phyloP scores from a whole-genome alignment of 306 rosid genomes.

The Cicer judaicum region DNA sequence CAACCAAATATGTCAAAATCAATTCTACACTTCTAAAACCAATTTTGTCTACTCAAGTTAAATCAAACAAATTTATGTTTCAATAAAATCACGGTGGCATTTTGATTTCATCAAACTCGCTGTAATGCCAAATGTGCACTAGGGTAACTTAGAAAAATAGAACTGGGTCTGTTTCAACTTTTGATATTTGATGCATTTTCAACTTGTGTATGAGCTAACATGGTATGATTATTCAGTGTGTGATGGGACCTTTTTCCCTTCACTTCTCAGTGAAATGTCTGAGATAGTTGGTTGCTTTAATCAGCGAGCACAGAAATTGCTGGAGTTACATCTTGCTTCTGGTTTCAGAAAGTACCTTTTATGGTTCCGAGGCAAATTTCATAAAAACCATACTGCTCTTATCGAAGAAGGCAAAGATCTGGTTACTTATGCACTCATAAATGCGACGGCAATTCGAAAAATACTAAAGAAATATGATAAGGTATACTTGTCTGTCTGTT shows the following conservation, averaged over 20 bases:
- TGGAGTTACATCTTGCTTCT: slow-evolving; percentile 81
- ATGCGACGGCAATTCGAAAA: slow-evolving; percentile 80
- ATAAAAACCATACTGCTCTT: slow-evolving; percentile 54
- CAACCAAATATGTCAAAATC: no score
- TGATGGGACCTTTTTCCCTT: slow-evolving; percentile 93
- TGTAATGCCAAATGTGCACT: no score
- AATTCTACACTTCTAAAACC: no score
- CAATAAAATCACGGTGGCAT: no score
- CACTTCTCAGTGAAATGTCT: slow-evolving; percentile 88
- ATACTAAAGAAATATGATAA: slow-evolving; percentile 93
- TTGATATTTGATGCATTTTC: slow-evolving; percentile 7
- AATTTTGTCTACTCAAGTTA: no score
- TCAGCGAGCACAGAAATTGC: slow-evolving; percentile 82
- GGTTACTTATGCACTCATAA: slow-evolving; percentile 86
- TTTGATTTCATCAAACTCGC: no score
- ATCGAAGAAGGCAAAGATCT: slow-evolving; percentile 84
- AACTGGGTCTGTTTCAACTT: not conserved
- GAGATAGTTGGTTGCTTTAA: slow-evolving; percentile 78
- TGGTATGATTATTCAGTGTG: slow-evolving; percentile 59
- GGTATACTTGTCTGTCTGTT: slow-evolving; percentile 47
- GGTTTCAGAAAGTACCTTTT: slow-evolving; percentile 75
- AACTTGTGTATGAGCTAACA: not conserved
- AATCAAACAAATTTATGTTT: no score
- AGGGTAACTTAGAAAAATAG: no score
- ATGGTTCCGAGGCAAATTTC: slow-evolving; percentile 70